Base-by-base conservation (phyloP, 73 alveolate species). In the Tetrahymena thermophila region DNA sequence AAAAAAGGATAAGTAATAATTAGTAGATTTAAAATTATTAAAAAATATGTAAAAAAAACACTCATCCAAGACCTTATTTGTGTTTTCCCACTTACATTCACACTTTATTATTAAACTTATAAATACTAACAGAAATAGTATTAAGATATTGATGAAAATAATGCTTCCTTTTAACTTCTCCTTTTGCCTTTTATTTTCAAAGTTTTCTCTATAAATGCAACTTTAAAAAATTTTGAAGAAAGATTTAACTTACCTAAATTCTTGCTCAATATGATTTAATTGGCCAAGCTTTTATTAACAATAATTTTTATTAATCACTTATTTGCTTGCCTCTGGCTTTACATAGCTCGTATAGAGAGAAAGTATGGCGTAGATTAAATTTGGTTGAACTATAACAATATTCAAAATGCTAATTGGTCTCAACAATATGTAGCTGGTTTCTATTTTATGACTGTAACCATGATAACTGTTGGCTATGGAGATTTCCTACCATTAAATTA, bases 261-360 rank as follows among this genome's bases (percentile, higher is more conserved):
- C 35, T 71, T 71, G 11, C 31, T 71, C 1, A 71, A 71, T 71
- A 28, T n/a, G 13, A n/a, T 96, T 15, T 93, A 94, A 89, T 43
- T 94, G 37, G 35, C 43, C 13, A 95, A 95, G 43, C 96, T 38
- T 43, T 85, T 83, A 40, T 93, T 94, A 93, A 96, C 56, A 94
- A 95, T 43, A 13, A 43, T 95, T 5, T 96, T 94, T 40, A 94
- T 96, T 0, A 97, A 97, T 35, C 99, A 97, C 84, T 44, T 96
- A 58, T 93, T 96, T 43, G 99, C 98, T n/a, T 97, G 99, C 85
- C 43, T 95, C 2, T 97, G 97, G 97, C 95, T 85, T 37, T 96
- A 50, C 44, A 96, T 97, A 14, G 98, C 98, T 15, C 43, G 85
- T 17, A 31, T 56, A 55, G 96, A 97, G 35, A 71, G 31, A 50